These are phyloP conservation scores for Lantana camara DNA, from an alignment of 257 asterid species.

Conservation along the genomic window DNA sequence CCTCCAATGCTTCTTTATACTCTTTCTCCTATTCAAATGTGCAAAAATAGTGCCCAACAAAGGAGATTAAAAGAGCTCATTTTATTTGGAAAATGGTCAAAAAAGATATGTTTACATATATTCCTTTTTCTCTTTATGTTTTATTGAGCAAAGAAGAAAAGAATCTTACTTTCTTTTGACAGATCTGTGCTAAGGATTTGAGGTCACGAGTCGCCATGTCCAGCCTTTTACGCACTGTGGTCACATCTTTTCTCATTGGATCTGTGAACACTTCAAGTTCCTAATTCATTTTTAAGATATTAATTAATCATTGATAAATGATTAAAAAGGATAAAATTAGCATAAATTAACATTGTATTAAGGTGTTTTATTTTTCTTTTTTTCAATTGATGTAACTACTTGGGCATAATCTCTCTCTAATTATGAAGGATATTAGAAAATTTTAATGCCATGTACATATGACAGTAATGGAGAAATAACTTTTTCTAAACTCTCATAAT, in stretches of 20 bases:
- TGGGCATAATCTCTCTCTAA: too few species aligned
- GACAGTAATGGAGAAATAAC: too few species aligned
- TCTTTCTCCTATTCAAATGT: slow-evolving; percentile 63
- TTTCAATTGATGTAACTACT: too few species aligned
- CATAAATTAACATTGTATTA: too few species aligned
- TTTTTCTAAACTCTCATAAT: too few species aligned
- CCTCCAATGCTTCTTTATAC: slow-evolving; percentile 76
- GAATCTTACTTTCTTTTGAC: slow-evolving; percentile 77
- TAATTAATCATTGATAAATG: background rate
- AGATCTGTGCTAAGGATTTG: slow-evolving; percentile 72
- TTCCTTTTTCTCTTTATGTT: background rate
- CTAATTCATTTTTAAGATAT: slow-evolving; percentile 30
- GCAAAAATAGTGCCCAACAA: background rate
- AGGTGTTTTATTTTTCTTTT: too few species aligned
- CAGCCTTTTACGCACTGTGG: slow-evolving; percentile 62
- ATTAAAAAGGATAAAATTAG: too few species aligned
- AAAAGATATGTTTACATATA: slow-evolving; percentile 12
- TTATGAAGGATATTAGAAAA: too few species aligned
- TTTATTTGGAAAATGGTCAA: slow-evolving; percentile 22
- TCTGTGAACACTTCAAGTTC: slow-evolving; percentile 85
- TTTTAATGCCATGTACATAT: too few species aligned
- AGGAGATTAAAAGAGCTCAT: slow-evolving; percentile 8
- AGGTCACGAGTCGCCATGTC: slow-evolving; percentile 74
- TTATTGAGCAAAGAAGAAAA: slow-evolving; percentile 14
- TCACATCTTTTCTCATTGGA: slow-evolving; percentile 89